Percentiles rank a stretch among this genome's conserved stretches.
Conservation (phyloP, 306 rosid genomes). For the Luffa aegyptiaca region DNA sequence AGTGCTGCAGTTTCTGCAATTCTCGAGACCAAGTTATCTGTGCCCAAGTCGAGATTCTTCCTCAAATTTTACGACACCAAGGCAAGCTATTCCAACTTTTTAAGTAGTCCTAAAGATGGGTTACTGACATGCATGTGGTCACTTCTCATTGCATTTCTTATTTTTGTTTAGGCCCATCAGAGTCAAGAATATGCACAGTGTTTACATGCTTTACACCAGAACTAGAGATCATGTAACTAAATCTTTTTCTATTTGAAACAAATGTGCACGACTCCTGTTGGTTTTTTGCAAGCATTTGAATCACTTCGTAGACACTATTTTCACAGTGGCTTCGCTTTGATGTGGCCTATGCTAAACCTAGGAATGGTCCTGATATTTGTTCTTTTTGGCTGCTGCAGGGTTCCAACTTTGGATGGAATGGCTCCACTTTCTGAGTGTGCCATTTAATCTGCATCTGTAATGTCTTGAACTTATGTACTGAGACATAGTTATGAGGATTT, state of each 20-base stretch:
- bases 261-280: slow-evolving; percentile 12
- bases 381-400: slow-evolving; percentile 47
- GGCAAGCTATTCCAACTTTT: slow-evolving; percentile 45
- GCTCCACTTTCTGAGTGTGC: slow-evolving; percentile 47
- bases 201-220: slow-evolving; percentile 90
- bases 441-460: background rate
- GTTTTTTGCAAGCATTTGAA: slow-evolving; percentile 9
- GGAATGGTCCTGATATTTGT: slow-evolving; percentile 19
- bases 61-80: slow-evolving; percentile 75
- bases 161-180: slow-evolving; percentile 65
- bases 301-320: background rate
- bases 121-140: slow-evolving; percentile 22
- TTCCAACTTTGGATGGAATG: slow-evolving; percentile 91
- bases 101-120: slow-evolving; percentile 16
- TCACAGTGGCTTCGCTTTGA: background rate
- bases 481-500: background rate
- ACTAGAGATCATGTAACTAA: slow-evolving; percentile 77
- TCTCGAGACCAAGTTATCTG: slow-evolving; percentile 78
- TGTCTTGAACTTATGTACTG: background rate
- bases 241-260: slow-evolving; percentile 32
- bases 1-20: slow-evolving; percentile 74
- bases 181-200: slow-evolving; percentile 82
- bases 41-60: slow-evolving; percentile 71
- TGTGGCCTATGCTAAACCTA: background rate
- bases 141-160: slow-evolving; percentile 57